Conservation (phyloP, 768 basidiomycete species). For the Boletales sp. region DNA sequence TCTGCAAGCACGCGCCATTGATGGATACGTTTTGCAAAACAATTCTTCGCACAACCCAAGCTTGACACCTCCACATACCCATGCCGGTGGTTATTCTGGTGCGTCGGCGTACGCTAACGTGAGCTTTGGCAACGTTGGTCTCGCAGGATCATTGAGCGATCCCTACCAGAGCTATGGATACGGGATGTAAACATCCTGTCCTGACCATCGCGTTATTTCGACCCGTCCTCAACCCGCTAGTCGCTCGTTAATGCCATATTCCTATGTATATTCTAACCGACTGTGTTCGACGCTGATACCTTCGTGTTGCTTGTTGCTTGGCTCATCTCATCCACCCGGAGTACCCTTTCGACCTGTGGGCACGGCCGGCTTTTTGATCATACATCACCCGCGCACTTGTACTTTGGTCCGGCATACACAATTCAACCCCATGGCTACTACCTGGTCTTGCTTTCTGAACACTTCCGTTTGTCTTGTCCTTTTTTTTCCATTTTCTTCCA, state of each 20-base stretch:
- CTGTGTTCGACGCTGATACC: slow-evolving; percentile 35
- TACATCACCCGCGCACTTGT: slow-evolving; percentile 62
- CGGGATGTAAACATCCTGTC: slow-evolving; percentile 57
- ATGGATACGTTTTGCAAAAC: slow-evolving; percentile 78
- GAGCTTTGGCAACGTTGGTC: slow-evolving; percentile 46
- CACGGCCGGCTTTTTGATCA: slow-evolving; percentile 38
- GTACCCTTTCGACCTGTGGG: slow-evolving; percentile 32
- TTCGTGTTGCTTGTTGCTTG: slow-evolving; percentile 31
- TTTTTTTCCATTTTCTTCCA: slow-evolving; percentile 12
- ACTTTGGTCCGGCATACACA: slow-evolving; percentile 65
- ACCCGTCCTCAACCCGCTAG: slow-evolving; percentile 10
- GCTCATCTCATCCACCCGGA: slow-evolving; percentile 37
- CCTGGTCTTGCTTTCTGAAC: slow-evolving; percentile 36
- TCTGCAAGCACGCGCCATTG: slow-evolving; percentile 70
- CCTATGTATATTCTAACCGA: slow-evolving; percentile 36
- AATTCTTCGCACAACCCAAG: slow-evolving; percentile 63
- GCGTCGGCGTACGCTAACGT: slow-evolving; percentile 52
- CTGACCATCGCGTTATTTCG: slow-evolving; percentile 27
- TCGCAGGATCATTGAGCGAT: slow-evolving; percentile 58
- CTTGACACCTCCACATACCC: slow-evolving; percentile 54
- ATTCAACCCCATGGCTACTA: slow-evolving; percentile 33
- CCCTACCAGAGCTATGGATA: slow-evolving; percentile 81
- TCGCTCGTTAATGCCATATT: slow-evolving; percentile 32
- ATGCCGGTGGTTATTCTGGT: slow-evolving; percentile 53
- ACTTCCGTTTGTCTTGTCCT: slow-evolving; percentile 20